Base-by-base conservation (phyloP, 805 yeast species). In the Scheffersomyces ergatensis region DNA sequence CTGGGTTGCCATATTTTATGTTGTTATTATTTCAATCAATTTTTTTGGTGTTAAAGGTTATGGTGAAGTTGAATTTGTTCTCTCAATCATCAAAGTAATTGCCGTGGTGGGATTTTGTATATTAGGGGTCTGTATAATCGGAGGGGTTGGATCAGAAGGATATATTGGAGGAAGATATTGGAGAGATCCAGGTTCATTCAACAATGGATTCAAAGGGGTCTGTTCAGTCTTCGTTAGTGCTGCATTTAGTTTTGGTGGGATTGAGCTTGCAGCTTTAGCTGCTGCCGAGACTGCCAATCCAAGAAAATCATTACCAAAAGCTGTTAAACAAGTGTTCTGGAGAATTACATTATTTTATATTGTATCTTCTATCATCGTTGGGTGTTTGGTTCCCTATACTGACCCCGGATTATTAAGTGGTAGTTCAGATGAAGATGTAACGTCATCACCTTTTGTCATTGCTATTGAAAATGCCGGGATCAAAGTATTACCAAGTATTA, bases 381-480 rank as follows among this genome's bases (percentile, higher is more conserved):
- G 73, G n/a, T 58, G 55, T 40, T 57, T 68, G 38, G 74, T 69
- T 31, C 88, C 89, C 37, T 79, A 74, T 61, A 62, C 63, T 52
- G 70, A 76, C 50, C 60, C 65, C 2, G 50, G 63, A 34, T 67
- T 77, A 50, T 62, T 80, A 43, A 63, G 71, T 54, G 81, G 82
- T 33, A 51, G 73, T 1, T 70, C 75, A 29, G 63, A 57, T 21
- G 69, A 65, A 36, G 78, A 79, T 48, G 76, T 80, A 34, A 62
- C 80, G 27, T 82, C 87, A 19, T 83, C 89, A 13, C 90, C 92
- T 17, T 84, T 83, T 55, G 89, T 83, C 48, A 74, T 85, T 58
- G 89, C 89, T 33, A 76, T 83, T 43, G 65, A 74, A 15, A 63
- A 72, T 36, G 85, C 78, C 29, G 84, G 85, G 51, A 78, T 84